Conservation (phyloP, 2,329 filamentous ascomycete genomes). For the Purpureocillium takamizusanense region DNA sequence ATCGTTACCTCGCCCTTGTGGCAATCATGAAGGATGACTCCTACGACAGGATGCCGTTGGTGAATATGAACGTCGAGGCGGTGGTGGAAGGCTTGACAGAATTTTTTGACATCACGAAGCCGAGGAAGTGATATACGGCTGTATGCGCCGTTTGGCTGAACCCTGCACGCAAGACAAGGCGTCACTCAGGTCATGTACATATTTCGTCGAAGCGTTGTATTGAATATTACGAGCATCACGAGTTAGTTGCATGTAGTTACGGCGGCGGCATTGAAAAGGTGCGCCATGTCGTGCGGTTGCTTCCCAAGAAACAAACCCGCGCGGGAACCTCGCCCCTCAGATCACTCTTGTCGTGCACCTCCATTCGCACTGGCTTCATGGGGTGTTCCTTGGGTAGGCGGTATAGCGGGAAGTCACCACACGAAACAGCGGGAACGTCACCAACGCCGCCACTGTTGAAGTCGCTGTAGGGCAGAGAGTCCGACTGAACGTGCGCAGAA, state of each 20-base stretch:
- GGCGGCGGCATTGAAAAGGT: slow-evolving; percentile 32
- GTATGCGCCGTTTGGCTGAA: not conserved
- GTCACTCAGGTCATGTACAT: too few relatives aligned
- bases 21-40: slow-evolving; percentile 82
- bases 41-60: slow-evolving; percentile 73
- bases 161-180: too few relatives aligned
- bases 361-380: slow-evolving; percentile 37
- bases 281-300: slow-evolving; percentile 36
- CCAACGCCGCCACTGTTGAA: slow-evolving; percentile 17
- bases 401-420: slow-evolving; percentile 12
- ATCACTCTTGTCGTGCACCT: slow-evolving; percentile 35
- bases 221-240: not conserved
- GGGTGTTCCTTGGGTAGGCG: slow-evolving; percentile 17
- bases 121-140: slow-evolving; percentile 26
- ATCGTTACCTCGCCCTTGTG: slow-evolving; percentile 69
- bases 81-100: slow-evolving; percentile 71
- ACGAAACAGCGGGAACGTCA: slow-evolving; percentile 4
- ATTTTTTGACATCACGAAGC: slow-evolving; percentile 67
- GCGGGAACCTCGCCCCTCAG: slow-evolving; percentile 37
- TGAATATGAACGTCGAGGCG: slow-evolving; percentile 80
- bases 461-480: slow-evolving; percentile 24
- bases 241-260: not conserved
- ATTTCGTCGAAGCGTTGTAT: not conserved
- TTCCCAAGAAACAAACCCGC: slow-evolving; percentile 41
- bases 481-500: slow-evolving; percentile 26